Evolutionary conservation across 2,329 filamentous ascomycete species (phyloP).

Genomic region (Didymella exigua): DNA sequence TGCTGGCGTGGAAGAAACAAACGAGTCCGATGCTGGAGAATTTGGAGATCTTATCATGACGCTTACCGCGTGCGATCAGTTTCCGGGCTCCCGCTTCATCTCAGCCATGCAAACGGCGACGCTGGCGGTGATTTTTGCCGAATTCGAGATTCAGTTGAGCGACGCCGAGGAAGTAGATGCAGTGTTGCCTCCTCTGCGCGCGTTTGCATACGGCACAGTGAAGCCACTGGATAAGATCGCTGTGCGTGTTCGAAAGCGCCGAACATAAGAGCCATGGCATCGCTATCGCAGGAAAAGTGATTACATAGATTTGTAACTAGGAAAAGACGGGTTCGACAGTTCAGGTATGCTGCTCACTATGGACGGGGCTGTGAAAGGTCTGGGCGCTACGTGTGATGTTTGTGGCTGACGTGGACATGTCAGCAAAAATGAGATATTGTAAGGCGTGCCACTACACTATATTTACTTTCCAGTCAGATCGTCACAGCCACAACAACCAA

Average conservation of each 20-base stretch:
- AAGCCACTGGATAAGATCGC: constrained; percentile 28
- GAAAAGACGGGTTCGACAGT: too few relatives aligned
- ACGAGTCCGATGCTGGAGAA: neutral
- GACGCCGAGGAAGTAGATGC: constrained; percentile 28
- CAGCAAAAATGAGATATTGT: neutral
- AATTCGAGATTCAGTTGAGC: constrained; percentile 37
- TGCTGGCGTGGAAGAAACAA: constrained; percentile 1
- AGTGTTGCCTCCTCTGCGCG: constrained; percentile 22
- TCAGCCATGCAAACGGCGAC: constrained; percentile 31
- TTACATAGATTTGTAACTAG: neutral
- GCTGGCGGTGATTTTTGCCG: constrained; percentile 28
- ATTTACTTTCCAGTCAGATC: neutral
- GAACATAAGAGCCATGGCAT: neutral
- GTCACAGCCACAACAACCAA: neutral
- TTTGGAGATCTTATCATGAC: constrained; percentile 22
- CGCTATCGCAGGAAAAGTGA: neutral
- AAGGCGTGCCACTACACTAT: neutral
- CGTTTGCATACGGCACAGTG: constrained; percentile 29
- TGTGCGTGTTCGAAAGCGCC: constrained; percentile 36
- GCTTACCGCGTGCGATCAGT: constrained; percentile 22
- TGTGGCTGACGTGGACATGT: neutral
- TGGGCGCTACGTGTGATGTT: neutral
- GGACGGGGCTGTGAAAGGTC: neutral
- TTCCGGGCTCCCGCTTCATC: constrained; percentile 21
- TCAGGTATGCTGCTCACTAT: neutral